Conservation (phyloP, 768 basidiomycete genomes). For the Mrakia hoshinonis region DNA sequence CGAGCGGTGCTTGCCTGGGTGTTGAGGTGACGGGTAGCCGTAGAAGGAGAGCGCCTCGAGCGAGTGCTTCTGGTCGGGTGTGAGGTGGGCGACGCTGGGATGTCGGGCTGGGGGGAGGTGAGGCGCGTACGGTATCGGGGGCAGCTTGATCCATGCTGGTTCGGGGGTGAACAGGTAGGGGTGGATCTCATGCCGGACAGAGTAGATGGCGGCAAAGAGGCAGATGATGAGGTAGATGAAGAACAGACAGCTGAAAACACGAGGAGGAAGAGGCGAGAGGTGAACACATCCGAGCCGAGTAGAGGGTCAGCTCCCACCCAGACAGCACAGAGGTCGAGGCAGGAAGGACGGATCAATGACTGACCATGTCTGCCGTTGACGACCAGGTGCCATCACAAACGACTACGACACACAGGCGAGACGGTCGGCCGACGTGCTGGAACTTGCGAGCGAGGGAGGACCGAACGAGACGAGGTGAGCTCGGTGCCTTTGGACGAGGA, state of each 20-base stretch:
- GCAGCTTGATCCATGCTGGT: constrained; percentile 14
- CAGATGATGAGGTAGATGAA: not conserved
- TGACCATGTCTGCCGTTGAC: no score
- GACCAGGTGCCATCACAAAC: no score
- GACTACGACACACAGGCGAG: no score
- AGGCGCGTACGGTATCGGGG: constrained; percentile 20
- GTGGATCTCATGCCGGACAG: not conserved
- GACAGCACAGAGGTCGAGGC: no score
- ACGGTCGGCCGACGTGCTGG: no score
- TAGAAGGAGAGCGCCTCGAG: constrained; percentile 5
- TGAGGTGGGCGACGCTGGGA: constrained; percentile 22
- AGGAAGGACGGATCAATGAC: no score
- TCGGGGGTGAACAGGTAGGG: not conserved
- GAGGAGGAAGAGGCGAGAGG: not conserved
- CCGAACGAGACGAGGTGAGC: no score
- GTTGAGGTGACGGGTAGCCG: not conserved
- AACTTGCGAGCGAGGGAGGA: no score
- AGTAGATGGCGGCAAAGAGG: not conserved
- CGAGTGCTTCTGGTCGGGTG: constrained; percentile 13
- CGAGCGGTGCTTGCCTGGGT: constrained; percentile 9
- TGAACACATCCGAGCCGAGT: no score
- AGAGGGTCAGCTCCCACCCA: no score
- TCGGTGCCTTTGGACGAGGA: no score
- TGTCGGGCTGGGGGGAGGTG: constrained; percentile 21
- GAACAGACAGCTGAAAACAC: not conserved